Evolutionary conservation across 805 yeast genomes (phyloP), one percentile per base, ranked within the genome.

Genomic region (Saccharomycopsis olivae): DNA sequence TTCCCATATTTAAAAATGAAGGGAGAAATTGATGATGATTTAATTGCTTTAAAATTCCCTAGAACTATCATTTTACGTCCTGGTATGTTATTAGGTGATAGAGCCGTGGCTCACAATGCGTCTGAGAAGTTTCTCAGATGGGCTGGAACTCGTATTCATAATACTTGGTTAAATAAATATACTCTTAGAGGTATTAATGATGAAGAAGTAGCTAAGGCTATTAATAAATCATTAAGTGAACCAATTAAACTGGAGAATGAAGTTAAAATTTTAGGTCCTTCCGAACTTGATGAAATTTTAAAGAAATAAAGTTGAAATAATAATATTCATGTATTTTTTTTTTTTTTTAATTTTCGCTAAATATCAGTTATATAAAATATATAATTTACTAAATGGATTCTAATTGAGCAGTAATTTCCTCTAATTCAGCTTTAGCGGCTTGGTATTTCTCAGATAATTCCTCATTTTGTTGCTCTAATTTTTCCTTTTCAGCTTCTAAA

Each of bases 331-430:
- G n/a, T n/a, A n/a, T n/a, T n/a, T n/a, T n/a, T n/a, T n/a, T n/a
- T n/a, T n/a, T n/a, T n/a, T n/a, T n/a, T n/a, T n/a, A n/a, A n/a
- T n/a, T n/a, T n/a, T n/a, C n/a, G n/a, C n/a, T n/a, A n/a, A n/a
- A n/a, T n/a, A n/a, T n/a, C n/a, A n/a, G n/a, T n/a, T n/a, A n/a
- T n/a, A n/a, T n/a, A n/a, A n/a, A n/a, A n/a, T n/a, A n/a, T n/a
- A n/a, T n/a, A n/a, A n/a, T n/a, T n/a, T n/a, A 5, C 30, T 28
- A 46, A 20, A 46, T 37, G 2, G 47, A 75, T 66, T 92, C 97
- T 65, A 92, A 80, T 69, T 94, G 96, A 60, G 87, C 86, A 62
- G 87, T 80, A 68, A 92, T 88, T 68, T 88, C 96, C 55, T 92
- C 97, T 68, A 92, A 75, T 67, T 92, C 98, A 52, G 83, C 75